Percentiles rank a stretch among this genome's conserved stretches.
Conservation (phyloP, 768 basidiomycete genomes). For the Tephrocybe sp. region DNA sequence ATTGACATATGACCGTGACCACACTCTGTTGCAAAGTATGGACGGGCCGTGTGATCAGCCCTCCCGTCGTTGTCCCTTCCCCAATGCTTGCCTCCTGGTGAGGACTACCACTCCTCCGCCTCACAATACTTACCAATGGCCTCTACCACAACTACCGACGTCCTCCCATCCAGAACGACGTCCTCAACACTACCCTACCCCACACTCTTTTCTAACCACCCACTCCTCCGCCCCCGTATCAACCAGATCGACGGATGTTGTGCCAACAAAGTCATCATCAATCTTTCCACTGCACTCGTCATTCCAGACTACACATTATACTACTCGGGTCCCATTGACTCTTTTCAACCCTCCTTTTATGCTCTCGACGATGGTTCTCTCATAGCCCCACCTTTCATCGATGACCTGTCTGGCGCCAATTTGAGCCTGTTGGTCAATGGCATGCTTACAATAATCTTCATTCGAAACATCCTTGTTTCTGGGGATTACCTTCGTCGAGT, state of each 20-base stretch:
- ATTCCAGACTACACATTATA: conserved; percentile 46
- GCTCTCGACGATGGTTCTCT: conserved; percentile 59
- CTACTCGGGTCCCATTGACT: conserved; percentile 39
- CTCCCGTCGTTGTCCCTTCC: conserved; percentile 18
- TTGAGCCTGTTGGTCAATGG: conserved; percentile 46
- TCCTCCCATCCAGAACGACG: conserved; percentile 15
- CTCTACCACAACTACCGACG: conserved; percentile 17
- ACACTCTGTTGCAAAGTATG: conserved; percentile 15
- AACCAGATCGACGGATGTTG: conserved; percentile 34
- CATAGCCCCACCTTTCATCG: conserved; percentile 41
- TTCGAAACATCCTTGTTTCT: conserved; percentile 50
- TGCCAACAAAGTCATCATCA: conserved; percentile 44
- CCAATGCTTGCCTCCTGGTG: conserved; percentile 32
- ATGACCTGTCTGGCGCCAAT: conserved; percentile 40
- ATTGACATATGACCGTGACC: conserved; percentile 12
- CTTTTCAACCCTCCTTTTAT: conserved; percentile 47
- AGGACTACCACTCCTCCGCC: conserved; percentile 18
- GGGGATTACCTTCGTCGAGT: conserved; percentile 50
- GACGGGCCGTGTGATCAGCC: conserved; percentile 15
- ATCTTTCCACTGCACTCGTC: conserved; percentile 46
- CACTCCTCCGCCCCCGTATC: conserved; percentile 28
- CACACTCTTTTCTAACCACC: conserved; percentile 17
- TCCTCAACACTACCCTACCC: conserved; percentile 16
- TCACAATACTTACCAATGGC: conserved; percentile 15
- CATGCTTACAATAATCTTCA: conserved; percentile 47